Evolutionary conservation across 1,284 basidiomycete species (phyloP), one percentile per base, ranked within the genome.

Genomic region (Trichosporon coremiiforme): DNA sequence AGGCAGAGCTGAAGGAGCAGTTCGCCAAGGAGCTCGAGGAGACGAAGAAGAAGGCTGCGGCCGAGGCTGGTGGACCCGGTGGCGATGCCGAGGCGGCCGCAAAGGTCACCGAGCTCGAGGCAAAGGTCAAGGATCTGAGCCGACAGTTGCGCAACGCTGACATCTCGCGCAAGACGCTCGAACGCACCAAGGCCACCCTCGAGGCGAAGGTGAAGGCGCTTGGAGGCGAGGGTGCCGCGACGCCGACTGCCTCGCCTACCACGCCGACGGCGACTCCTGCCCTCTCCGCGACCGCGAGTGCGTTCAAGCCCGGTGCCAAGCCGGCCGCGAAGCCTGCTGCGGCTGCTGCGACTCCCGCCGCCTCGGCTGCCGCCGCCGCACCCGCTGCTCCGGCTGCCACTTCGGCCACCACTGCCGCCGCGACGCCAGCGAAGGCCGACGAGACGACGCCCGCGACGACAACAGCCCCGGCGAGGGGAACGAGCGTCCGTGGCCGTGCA

Each of bases 91-190:
- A 45, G 25, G 63, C 60, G 12, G 20, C 33, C 2, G 72, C 79
- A 63, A 80, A 79, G 70, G 15, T 68, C 9, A 76, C 74, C 41
- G 79, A 79, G 57, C 70, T 80, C 29, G 70, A 77, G 62, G 63
- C 63, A 29, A 78, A 81, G 73, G 70, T 82, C 68, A 81, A 80
- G 71, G 68, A 68, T 2, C 70, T 81, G 15, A 77, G 80, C 64
- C 74, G 78, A 47, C 78, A 79, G 67, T 69, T 74, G 9, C 77
- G 75, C 67, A 82, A 78, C 6, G 77, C 77, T 0, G 79, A 82
- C 66, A 80, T 81, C 36, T 70, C 76, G 47, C 70, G 80, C 57
- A 81, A 81, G 74, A 81, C 79, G 13, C 70, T 82, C 57, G 80
- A 81, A 66, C 41, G 72, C 8, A 64, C 67, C 47, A 69, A 69